Evolutionary conservation across 192 early-diverging fungal species (phyloP).

Genomic region (Backusella australiensis): DNA sequence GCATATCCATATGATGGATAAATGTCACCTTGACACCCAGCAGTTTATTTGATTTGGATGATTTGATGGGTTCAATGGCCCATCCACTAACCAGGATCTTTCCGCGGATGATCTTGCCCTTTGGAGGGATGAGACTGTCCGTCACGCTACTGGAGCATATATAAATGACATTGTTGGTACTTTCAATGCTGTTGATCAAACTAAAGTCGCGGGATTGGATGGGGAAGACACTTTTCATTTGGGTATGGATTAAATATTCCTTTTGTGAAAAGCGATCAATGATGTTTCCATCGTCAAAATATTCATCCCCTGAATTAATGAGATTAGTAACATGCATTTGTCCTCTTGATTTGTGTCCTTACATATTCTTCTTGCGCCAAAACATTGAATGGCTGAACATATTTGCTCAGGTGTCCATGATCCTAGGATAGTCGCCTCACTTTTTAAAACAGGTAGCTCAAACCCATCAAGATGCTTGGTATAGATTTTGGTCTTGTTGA

Average conservation of each 20-base stretch:
- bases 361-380: slow-evolving; percentile 38
- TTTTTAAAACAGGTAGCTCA: slow-evolving; percentile 37
- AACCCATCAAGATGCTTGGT: slow-evolving; percentile 42
- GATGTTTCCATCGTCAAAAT: slow-evolving; percentile 41
- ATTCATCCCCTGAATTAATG: slow-evolving; percentile 40
- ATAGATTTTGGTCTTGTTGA: slow-evolving; percentile 37
- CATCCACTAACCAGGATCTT: slow-evolving; percentile 42
- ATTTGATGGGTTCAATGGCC: slow-evolving; percentile 40
- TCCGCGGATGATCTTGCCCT: slow-evolving; percentile 43
- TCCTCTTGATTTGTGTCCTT: slow-evolving; percentile 23
- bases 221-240: slow-evolving; percentile 34
- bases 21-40: slow-evolving; percentile 37
- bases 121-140: slow-evolving; percentile 40
- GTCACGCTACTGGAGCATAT: slow-evolving; percentile 40
- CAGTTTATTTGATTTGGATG: slow-evolving; percentile 30
- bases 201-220: slow-evolving; percentile 45
- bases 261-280: slow-evolving; percentile 43
- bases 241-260: slow-evolving; percentile 40
- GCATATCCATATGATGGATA: slow-evolving; percentile 46
- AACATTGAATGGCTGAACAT: slow-evolving; percentile 18
- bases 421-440: slow-evolving; percentile 40
- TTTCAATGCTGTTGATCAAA: slow-evolving; percentile 39
- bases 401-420: slow-evolving; percentile 40
- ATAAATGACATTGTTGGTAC: slow-evolving; percentile 39
- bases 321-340: slow-evolving; percentile 38